Evolutionary conservation across 345 rosid genomes (phyloP).

Genomic region (Gossypium bickii): DNA sequence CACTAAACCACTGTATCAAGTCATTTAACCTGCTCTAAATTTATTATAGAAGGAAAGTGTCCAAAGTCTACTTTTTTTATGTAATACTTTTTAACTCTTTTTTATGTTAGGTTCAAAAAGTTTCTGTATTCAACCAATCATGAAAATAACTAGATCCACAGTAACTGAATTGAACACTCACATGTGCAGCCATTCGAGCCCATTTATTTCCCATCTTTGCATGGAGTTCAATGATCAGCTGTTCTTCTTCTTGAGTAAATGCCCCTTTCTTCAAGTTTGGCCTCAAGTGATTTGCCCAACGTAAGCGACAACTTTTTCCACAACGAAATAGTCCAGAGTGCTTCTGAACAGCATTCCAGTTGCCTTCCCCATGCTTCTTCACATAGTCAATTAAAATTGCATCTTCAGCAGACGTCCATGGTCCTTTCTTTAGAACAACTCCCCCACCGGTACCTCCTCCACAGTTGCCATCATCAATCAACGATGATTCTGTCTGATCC

Average conservation of each 20-base stretch:
- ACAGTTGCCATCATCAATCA: conserved; percentile 39
- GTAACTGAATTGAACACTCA: conserved; percentile 35
- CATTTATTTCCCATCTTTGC: conserved; percentile 97
- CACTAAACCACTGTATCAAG: not conserved
- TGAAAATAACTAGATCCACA: not conserved
- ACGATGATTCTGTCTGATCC: conserved; percentile 53
- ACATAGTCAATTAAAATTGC: conserved; percentile 81
- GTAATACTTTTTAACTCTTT: not conserved
- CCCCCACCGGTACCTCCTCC: conserved; percentile 41
- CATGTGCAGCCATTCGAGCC: conserved; percentile 98
- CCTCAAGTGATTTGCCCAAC: conserved; percentile 98
- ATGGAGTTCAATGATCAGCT: conserved; percentile 82
- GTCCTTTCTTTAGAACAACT: conserved; percentile 78
- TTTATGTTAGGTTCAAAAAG: not conserved
- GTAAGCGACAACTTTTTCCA: conserved; percentile 96
- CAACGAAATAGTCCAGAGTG: conserved; percentile 83
- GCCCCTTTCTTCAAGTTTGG: conserved; percentile 99
- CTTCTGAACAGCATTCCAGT: conserved; percentile 96
- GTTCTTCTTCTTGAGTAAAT: conserved; percentile 89
- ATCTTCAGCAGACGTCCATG: conserved; percentile 98
- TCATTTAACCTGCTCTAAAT: not conserved
- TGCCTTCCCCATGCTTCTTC: conserved; percentile 94
- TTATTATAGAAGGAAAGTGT: not conserved
- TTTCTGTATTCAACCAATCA: not conserved
- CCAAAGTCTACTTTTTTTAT: not conserved